Evolutionary conservation across 2,329 filamentous ascomycete species (phyloP), one percentile per base, ranked within the genome.

Genomic region (Podosphaera xanthii): DNA sequence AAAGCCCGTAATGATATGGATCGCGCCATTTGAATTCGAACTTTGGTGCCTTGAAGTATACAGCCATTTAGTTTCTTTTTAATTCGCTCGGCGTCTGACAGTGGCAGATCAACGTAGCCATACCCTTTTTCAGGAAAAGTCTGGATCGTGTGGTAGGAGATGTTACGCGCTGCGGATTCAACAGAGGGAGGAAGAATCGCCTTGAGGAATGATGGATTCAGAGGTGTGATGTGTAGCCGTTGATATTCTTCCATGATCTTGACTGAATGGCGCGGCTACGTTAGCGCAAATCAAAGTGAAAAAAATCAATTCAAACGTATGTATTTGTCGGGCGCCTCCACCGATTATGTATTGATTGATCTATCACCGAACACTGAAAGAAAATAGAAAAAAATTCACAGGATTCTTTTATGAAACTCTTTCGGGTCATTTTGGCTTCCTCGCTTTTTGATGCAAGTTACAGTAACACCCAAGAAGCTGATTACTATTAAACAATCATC

Each of bases 41-140:
- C 80, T 71, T 95, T 97, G 61, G 77, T 76, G 7, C 92, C 92
- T 69, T 85, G 92, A 60, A 98, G 73, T 33, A 87, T 84, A 1
- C 84, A 80, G 38, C 91, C 91, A 74, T 95, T 86, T 57, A 97
- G 77, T 73, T 92, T 97, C 73, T 85, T 91, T 73, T 83, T 88
- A 59, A 97, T 72, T 71, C 89, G 94, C n/a, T 91, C 85, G 8
- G 91, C 92, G 64, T 94, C 89, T 71, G 81, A 79, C 2, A 70
- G 72, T 0, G 90, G 90, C 44, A 98, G 72, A 54, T 94, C 89
- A 61, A 97, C 76, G 72, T 86, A 98, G 59, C 91, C 92, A 80
- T 88, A 98, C 58, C 80, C 83, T 69, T 81, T 85, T 64, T 98
- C 92, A 12, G 91, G 91, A 63, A 94, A 95, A 0, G 90, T 90